These are phyloP conservation scores for Podospora comata DNA, from an alignment of 495 filamentous ascomycete genomes.

Conservation along the genomic window DNA sequence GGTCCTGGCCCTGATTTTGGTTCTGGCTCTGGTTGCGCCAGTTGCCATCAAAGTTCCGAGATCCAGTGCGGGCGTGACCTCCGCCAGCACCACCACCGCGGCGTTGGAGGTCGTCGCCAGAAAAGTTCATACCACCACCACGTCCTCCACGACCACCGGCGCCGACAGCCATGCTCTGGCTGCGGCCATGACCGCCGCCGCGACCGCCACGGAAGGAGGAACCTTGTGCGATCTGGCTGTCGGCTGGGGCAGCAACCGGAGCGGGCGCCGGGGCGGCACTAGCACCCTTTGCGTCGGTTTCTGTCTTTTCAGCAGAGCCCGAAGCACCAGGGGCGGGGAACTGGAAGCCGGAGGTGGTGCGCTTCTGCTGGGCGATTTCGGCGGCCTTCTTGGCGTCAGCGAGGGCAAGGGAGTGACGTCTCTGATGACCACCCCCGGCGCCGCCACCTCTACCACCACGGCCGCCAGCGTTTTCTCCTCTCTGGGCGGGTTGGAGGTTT, in stretches of 20 bases:
- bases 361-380: conserved; percentile 93
- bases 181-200: conserved; percentile 55
- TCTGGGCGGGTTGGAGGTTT: conserved; percentile 54
- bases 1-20: conserved; percentile 57
- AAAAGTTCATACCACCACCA: conserved; percentile 32
- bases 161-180: conserved; percentile 61
- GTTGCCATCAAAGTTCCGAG: conserved; percentile 95
- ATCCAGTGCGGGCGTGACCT: conserved; percentile 73
- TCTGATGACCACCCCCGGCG: conserved; percentile 75
- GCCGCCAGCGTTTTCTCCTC: conserved; percentile 65
- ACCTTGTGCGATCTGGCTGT: conserved; percentile 49
- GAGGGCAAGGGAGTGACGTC: conserved; percentile 90
- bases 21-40: conserved; percentile 82
- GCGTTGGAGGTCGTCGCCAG: conserved; percentile 61
- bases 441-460: conserved; percentile 71
- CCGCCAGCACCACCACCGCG: conserved; percentile 64
- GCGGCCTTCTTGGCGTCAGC: conserved; percentile 98
- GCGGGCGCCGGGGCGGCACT: conserved; percentile 42
- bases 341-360: conserved; percentile 89
- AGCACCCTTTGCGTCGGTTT: conserved; percentile 47
- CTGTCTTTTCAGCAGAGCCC: conserved; percentile 51
- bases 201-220: conserved; percentile 47
- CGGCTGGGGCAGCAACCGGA: conserved; percentile 42
- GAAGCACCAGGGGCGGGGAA: conserved; percentile 78
- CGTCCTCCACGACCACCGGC: conserved; percentile 49